Base-by-base conservation (phyloP, 192 early-diverging fungal genomes). In the Helicostylum pulchrum region DNA sequence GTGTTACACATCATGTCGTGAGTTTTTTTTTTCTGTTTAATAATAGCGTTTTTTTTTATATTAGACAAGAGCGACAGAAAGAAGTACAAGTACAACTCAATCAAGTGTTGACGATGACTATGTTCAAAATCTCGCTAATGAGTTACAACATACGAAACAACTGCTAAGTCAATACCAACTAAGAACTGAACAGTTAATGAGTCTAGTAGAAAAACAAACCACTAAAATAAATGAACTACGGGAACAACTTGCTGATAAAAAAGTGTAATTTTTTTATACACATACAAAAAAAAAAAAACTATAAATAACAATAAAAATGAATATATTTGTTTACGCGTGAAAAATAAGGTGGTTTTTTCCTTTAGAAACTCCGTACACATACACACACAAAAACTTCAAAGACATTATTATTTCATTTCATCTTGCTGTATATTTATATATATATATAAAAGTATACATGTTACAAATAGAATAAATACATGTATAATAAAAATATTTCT, bases 151-250 rank as follows among this genome's bases (percentile, higher is more conserved):
- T 23, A 58, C 56, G 8, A 34, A 39, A 5, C 19, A 45, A 20
- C 36, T 58, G 23, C 34, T 58, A 44, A 12, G 19, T 44, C 56
- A 58, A 23, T 58, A 58, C 19, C 34, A 58, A 44, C 20, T 43
- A 58, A 39, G 56, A 44, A 58, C 56, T 36, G 56, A 58, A 58
- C 56, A 58, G 19, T 45, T 58, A 7, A 58, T 58, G 56, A 32
- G 42, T 1, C 21, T 58, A 17, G 56, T 58, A 4, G 20, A 58
- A 26, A 58, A 58, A 58, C 56, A 58, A 26, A 58, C 56, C 5
- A 45, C 34, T 17, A 58, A 44, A 32, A 58, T 58, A 42, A 43
- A 39, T 20, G 56, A 58, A 58, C 21, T 58, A 39, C 34, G 56
- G 17, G 56, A 44, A 21, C 42, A 58, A 15, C 26, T 26, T 26